Percentiles rank a stretch among this genome's conserved stretches.
Conservation (phyloP, 805 yeast species). For the Spathaspora girioi region DNA sequence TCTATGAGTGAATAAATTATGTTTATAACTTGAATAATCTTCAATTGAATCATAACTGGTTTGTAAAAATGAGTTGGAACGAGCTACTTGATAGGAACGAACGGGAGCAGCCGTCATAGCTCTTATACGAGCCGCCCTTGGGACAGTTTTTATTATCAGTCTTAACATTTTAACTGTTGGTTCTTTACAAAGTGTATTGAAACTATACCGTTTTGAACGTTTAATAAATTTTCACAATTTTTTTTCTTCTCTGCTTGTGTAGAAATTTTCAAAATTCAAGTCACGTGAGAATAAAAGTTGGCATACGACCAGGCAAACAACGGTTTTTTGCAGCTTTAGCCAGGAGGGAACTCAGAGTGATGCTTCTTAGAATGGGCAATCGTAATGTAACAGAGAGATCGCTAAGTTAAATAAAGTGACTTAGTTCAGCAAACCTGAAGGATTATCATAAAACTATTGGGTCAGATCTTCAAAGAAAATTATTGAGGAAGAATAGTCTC, state of each 20-base stretch:
- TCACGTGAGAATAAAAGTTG: background rate
- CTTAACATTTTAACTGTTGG: background rate
- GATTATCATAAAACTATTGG: too few species aligned
- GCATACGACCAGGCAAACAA: too few species aligned
- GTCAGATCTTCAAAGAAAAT: too few species aligned
- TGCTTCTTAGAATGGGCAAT: too few species aligned
- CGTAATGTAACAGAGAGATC: too few species aligned
- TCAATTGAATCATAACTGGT: conserved; percentile 3
- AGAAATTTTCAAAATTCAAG: background rate
- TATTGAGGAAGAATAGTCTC: too few species aligned
- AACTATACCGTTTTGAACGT: background rate
- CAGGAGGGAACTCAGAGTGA: too few species aligned
- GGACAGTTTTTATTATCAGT: background rate
- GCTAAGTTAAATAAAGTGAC: too few species aligned
- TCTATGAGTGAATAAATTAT: conserved; percentile 41
- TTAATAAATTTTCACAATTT: background rate
- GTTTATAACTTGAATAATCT: conserved; percentile 39
- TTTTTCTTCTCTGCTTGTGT: background rate
- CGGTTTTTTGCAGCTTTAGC: too few species aligned
- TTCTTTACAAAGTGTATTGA: too few species aligned
- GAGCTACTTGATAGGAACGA: conserved; percentile 8
- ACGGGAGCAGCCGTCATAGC: background rate
- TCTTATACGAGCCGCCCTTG: background rate
- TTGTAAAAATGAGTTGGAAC: background rate
- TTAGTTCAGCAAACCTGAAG: too few species aligned